Base-by-base conservation (phyloP, 768 basidiomycete genomes). In the Podaxis carcinomalis region DNA sequence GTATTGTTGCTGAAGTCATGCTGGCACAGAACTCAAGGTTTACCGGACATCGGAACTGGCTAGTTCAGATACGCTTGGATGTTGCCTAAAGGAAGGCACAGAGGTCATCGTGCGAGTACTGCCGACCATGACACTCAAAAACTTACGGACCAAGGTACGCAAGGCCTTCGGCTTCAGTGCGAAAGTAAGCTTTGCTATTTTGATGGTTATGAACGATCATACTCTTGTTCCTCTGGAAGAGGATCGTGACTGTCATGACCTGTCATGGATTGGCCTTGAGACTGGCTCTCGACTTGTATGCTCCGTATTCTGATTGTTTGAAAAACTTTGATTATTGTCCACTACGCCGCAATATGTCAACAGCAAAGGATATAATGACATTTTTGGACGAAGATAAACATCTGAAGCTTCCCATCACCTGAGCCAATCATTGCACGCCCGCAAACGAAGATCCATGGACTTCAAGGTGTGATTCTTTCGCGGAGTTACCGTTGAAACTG, bases 251-350 rank as follows among this genome's bases (percentile, higher is more conserved):
- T 65, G 69, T 11, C 81, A 80, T 57, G 80, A 85, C 56, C 69
- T 92, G 44, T 83, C 79, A 61, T 92, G 89, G 89, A 82, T 87
- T 68, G 90, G 92, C 5, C 68, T 93, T 39, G 88, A 91, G 60
- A 79, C 82, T 6, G 81, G 74, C 27, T 75, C 78, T 51, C 70
- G 70, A 58, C 69, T 81, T 51, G 36, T 79, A 59, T 81, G 75
- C 66, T 66, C 68, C 27, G 55, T 65, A 27, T 10, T 61, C 47
- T 65, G 67, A 37, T 46, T 28, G 54, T 63, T 27, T 11, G 51
- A 59, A 53, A 59, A 52, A 52, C 59, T 46, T 59, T 7, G 23
- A 28, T 23, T n/a, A 53, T 28, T 47, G 40, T 51, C 51, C 55
- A 56, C 16, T 51, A 56, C 61, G 46, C 27, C 42, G 42, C 9